A percentile compares a stretch with the other conserved stretches of the same genome.
These are phyloP conservation scores for Brettanomyces bruxellensis DNA, from an alignment of 805 yeast genomes.

Conservation along the genomic window DNA sequence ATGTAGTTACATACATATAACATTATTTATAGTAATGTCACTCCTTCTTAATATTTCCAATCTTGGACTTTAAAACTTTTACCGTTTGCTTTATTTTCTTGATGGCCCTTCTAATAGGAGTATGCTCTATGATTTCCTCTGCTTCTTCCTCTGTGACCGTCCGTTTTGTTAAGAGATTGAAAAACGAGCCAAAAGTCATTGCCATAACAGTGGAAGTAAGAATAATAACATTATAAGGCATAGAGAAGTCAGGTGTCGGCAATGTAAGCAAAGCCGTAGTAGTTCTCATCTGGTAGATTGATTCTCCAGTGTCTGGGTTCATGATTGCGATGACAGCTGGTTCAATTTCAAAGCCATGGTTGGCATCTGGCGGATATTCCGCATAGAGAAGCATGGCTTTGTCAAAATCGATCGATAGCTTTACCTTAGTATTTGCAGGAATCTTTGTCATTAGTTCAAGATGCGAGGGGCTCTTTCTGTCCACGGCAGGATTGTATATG, in stretches of 20 bases:
- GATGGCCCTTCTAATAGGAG: conserved; percentile 10
- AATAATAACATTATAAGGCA: conserved; percentile 97
- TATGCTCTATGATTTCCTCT: conserved; percentile 22
- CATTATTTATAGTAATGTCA: neutral
- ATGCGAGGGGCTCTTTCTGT: conserved; percentile 75
- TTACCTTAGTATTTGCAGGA: conserved; percentile 55
- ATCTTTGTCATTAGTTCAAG: conserved; percentile 57
- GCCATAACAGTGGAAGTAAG: conserved; percentile 92
- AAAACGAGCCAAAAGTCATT: conserved; percentile 78
- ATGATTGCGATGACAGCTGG: conserved; percentile 73
- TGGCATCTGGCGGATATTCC: conserved; percentile 99
- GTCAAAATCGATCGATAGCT: conserved; percentile 72
- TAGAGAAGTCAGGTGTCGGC: conserved; percentile 96
- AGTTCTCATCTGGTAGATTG: conserved; percentile 54
- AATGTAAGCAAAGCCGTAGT: conserved; percentile 78
- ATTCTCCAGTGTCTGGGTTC: conserved; percentile 11
- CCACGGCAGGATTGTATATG: conserved; percentile 68
- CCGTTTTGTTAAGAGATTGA: conserved; percentile 66
- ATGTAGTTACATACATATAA: no score
- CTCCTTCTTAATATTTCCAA: no score
- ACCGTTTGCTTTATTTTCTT: neutral
- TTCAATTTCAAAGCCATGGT: conserved; percentile 92
- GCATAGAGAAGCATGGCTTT: conserved; percentile 75
- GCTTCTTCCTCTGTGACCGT: conserved; percentile 70
- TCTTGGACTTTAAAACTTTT: neutral